Conservation (phyloP, 73 alveolate species). For the Paramecium pentaurelia region DNA sequence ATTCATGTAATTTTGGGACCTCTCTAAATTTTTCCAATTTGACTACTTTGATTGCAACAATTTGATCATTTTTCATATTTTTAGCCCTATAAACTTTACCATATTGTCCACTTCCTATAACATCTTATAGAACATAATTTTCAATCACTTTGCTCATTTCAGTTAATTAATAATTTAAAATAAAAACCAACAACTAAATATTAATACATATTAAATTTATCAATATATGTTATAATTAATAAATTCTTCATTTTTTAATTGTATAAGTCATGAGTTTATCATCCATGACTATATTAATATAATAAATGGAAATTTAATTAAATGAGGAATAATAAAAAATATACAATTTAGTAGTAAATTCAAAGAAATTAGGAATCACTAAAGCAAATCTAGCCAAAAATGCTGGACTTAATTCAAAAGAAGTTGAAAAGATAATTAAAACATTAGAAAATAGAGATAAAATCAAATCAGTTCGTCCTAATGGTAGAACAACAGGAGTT, state of each 20-base stretch:
- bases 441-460: neutral
- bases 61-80: slow-evolving; percentile 53
- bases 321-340: neutral
- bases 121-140: slow-evolving; percentile 51
- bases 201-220: neutral
- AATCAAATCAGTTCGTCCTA: neutral
- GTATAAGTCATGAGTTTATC: neutral
- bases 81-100: slow-evolving; percentile 61
- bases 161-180: slow-evolving; percentile 11
- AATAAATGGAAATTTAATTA: neutral
- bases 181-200: neutral
- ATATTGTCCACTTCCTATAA: slow-evolving; percentile 52
- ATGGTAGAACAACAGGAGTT: neutral
- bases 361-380: neutral
- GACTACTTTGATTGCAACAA: slow-evolving; percentile 61
- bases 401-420: neutral
- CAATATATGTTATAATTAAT: neutral
- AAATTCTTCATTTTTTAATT: neutral
- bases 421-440: neutral
- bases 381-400: neutral
- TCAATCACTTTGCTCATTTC: slow-evolving; percentile 55
- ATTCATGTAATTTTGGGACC: slow-evolving; percentile 60
- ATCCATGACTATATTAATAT: neutral
- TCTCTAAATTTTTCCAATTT: slow-evolving; percentile 60
- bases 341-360: neutral